A percentile compares a stretch with the other conserved stretches of the same genome.
phyloP scores from a whole-genome alignment of 345 rosid genomes.

The Gossypium raimondii region DNA sequence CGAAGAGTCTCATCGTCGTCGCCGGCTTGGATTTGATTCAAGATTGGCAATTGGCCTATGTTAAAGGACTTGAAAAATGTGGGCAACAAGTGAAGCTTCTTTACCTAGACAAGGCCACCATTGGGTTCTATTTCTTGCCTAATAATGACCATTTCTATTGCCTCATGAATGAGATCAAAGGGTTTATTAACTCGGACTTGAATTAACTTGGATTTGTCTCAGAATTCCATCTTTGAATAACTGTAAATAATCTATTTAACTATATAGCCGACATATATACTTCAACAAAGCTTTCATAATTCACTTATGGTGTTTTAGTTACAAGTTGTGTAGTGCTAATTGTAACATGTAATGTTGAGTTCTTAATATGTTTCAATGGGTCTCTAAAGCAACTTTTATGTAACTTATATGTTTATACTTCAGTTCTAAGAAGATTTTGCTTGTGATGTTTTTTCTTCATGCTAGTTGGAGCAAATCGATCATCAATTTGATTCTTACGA shows the following conservation, averaged over 20 bases:
- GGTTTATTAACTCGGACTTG: constrained; percentile 43
- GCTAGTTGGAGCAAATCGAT: too few relatives aligned
- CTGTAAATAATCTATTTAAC: constrained; percentile 44
- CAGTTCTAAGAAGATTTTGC: too few relatives aligned
- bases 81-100: constrained; percentile 68
- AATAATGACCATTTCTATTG: constrained; percentile 72
- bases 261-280: constrained; percentile 14
- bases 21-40: constrained; percentile 90
- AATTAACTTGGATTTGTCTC: too few relatives aligned
- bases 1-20: constrained; percentile 81
- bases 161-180: constrained; percentile 78
- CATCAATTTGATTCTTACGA: too few relatives aligned
- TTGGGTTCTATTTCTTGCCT: constrained; percentile 92
- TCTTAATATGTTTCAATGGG: too few relatives aligned
- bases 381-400: too few relatives aligned
- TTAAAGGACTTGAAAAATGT: constrained; percentile 54
- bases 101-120: constrained; percentile 67
- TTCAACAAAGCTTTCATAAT: constrained; percentile 41
- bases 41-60: constrained; percentile 89
- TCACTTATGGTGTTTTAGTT: background rate
- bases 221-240: background rate
- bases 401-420: too few relatives aligned
- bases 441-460: too few relatives aligned
- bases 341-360: too few relatives aligned
- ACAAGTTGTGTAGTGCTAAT: too few relatives aligned